A percentile compares a stretch with the other conserved stretches of the same genome.
phyloP scores from a whole-genome alignment of 805 yeast genomes.

The Lachancea meyersii region DNA sequence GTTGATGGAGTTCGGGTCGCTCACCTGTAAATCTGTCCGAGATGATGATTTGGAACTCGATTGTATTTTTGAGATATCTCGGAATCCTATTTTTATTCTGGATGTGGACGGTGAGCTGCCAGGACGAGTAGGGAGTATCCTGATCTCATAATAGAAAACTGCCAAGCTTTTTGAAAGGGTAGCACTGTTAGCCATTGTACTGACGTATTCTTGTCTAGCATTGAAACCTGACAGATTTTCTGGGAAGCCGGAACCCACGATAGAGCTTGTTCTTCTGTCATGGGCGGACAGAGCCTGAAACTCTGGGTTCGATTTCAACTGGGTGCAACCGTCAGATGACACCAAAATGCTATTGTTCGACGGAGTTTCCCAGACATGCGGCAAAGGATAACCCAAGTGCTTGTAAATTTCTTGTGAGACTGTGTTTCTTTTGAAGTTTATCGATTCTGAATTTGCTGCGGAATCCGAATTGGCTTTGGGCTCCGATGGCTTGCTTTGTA shows the following conservation, averaged over 20 bases:
- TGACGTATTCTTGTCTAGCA: slow-evolving; percentile 23
- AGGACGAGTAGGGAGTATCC: slow-evolving; percentile 22
- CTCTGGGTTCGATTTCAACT: slow-evolving; percentile 23
- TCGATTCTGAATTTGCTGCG: slow-evolving; percentile 9
- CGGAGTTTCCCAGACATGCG: slow-evolving; percentile 26
- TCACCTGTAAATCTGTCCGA: slow-evolving; percentile 3
- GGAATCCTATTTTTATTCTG: slow-evolving; percentile 29
- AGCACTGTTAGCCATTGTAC: slow-evolving; percentile 26
- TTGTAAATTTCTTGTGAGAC: slow-evolving; percentile 22
- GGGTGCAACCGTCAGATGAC: slow-evolving; percentile 28
- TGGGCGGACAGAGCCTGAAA: slow-evolving; percentile 22
- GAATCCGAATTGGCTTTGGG: slow-evolving; percentile 8
- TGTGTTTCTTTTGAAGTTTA: slow-evolving; percentile 17
- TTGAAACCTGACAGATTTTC: slow-evolving; percentile 7
- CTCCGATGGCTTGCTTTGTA: slow-evolving; percentile 5
- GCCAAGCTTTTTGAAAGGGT: slow-evolving; percentile 21
- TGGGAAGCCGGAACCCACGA: slow-evolving; percentile 20
- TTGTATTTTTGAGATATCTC: slow-evolving; percentile 10
- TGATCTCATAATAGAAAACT: slow-evolving; percentile 29
- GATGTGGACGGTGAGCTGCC: slow-evolving; percentile 24
- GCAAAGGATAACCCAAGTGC: slow-evolving; percentile 26
- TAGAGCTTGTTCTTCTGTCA: slow-evolving; percentile 16
- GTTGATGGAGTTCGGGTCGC: slow-evolving; percentile 7
- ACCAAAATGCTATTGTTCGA: slow-evolving; percentile 21
- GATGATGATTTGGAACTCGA: slow-evolving; percentile 3